These are phyloP conservation scores for Pestalotiopsis sp. DNA, from an alignment of 2,329 filamentous ascomycete species.

Conservation along the genomic window DNA sequence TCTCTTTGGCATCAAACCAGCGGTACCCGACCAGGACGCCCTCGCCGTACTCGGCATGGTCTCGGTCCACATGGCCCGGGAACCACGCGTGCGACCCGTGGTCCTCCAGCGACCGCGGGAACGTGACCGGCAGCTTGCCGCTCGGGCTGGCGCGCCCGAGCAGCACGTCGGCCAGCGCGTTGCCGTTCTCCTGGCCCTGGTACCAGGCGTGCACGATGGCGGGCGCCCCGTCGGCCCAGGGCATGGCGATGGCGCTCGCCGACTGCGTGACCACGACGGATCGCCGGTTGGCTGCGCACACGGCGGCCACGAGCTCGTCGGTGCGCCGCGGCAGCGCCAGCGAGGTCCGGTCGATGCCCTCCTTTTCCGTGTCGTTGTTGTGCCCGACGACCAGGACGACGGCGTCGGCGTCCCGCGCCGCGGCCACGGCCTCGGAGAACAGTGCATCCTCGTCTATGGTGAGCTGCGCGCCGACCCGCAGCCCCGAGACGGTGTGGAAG, in stretches of 20 bases:
- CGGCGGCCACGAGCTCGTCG: background rate
- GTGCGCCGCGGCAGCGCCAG: background rate
- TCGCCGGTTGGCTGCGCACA: background rate
- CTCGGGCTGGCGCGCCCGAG: background rate
- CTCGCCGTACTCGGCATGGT: background rate
- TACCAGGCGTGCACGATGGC: background rate
- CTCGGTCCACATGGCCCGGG: background rate
- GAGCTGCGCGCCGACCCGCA: slow-evolving; percentile 15
- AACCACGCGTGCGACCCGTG: background rate
- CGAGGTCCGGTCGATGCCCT: background rate
- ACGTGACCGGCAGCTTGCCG: background rate
- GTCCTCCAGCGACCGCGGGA: background rate
- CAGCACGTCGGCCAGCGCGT: background rate
- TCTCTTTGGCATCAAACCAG: background rate
- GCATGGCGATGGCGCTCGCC: background rate
- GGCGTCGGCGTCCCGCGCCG: background rate
- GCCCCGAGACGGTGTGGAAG: slow-evolving; percentile 21
- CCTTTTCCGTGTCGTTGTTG: background rate
- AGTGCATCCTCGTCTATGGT: background rate
- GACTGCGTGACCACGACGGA: background rate
- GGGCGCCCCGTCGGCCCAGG: background rate
- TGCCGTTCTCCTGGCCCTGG: slow-evolving; percentile 3
- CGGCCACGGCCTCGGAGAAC: background rate
- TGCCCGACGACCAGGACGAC: background rate
- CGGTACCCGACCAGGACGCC: background rate